Conservation (phyloP, 176 grass and related monocot species). For the Guadua angustifolia region DNA sequence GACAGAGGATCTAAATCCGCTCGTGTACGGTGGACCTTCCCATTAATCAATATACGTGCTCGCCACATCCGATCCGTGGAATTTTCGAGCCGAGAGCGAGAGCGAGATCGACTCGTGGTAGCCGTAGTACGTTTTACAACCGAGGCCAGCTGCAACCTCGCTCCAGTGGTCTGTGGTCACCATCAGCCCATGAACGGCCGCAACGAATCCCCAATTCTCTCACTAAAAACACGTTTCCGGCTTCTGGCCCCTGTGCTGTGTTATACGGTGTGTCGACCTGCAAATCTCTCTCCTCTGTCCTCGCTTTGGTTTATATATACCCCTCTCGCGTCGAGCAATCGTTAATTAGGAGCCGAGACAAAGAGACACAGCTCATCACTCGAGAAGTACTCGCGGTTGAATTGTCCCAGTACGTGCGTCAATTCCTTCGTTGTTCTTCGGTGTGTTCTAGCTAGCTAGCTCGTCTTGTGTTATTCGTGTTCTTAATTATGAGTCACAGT, state of each 20-base stretch:
- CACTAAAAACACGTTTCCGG: constrained; percentile 50
- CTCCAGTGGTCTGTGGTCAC: constrained; percentile 27
- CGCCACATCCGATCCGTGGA: not conserved
- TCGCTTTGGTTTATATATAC: constrained; percentile 31
- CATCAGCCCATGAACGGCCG: not conserved
- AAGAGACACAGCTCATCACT: not conserved
- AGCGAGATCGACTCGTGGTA: not conserved
- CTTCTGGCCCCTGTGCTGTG: not conserved
- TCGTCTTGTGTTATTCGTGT: not conserved
- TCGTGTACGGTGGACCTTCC: too few species aligned
- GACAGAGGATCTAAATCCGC: too few species aligned
- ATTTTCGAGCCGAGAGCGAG: not conserved
- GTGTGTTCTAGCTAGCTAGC: not conserved
- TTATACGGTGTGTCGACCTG: not conserved
- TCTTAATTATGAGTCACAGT: not conserved
- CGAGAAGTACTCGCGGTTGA: not conserved
- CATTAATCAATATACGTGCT: not conserved
- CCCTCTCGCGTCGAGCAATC: not conserved
- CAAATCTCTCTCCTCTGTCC: not conserved
- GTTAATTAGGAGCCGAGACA: not conserved
- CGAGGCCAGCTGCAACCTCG: constrained; percentile 40
- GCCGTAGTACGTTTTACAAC: constrained; percentile 20
- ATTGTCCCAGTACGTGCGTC: constrained; percentile 25
- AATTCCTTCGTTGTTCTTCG: not conserved
- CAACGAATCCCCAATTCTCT: constrained; percentile 30